Percentiles rank a stretch among this genome's conserved stretches.
Evolutionary conservation across 805 yeast species (phyloP).

Genomic region (Ogataea minuta): DNA sequence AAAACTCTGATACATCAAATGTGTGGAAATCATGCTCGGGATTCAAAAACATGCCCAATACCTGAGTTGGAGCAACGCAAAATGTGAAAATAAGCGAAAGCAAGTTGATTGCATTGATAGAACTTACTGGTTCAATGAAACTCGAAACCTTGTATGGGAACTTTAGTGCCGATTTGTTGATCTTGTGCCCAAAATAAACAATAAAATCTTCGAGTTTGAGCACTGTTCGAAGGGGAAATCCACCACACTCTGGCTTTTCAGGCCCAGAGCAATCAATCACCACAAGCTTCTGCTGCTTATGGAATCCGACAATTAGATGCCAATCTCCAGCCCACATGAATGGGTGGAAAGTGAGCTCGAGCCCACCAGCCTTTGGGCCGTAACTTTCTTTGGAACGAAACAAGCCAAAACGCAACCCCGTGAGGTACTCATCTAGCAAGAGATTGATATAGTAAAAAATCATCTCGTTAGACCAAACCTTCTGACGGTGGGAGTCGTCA

Average conservation of each 20-base stretch:
- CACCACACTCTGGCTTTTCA: background rate
- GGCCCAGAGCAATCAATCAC: constrained; percentile 28
- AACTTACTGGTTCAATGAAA: constrained; percentile 26
- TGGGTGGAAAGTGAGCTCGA: constrained; percentile 32
- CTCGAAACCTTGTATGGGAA: constrained; percentile 24
- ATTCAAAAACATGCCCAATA: constrained; percentile 24
- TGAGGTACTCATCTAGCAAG: constrained; percentile 26
- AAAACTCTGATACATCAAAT: constrained; percentile 31
- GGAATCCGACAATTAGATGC: constrained; percentile 35
- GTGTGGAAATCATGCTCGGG: constrained; percentile 22
- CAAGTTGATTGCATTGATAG: constrained; percentile 31
- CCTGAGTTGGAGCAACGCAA: constrained; percentile 23
- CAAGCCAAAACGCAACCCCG: constrained; percentile 19
- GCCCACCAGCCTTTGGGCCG: constrained; percentile 27
- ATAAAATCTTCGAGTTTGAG: constrained; percentile 30
- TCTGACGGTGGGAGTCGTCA: constrained; percentile 29
- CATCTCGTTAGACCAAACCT: constrained; percentile 31
- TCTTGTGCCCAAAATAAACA: constrained; percentile 26
- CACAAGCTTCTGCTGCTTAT: constrained; percentile 24
- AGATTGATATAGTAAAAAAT: constrained; percentile 30
- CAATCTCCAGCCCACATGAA: constrained; percentile 32
- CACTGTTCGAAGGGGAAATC: constrained; percentile 27
- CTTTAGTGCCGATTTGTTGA: constrained; percentile 28
- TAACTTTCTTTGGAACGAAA: constrained; percentile 23
- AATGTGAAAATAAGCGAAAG: constrained; percentile 30